phyloP scores from a whole-genome alignment of 1,139 yeast genomes.

The Pneumocystis oryctolagi region DNA sequence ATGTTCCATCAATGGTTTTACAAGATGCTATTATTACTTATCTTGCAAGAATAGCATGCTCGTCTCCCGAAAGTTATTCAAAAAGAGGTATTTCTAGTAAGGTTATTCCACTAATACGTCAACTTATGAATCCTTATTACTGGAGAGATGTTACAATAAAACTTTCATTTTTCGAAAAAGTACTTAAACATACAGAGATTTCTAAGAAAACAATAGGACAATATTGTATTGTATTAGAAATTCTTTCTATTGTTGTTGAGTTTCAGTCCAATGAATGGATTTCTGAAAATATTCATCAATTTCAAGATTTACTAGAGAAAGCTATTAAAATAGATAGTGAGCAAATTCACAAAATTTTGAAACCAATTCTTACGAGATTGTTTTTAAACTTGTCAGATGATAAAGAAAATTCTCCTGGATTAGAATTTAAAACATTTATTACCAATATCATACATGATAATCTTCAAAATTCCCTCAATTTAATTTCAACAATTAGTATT shows the following conservation, averaged over 20 bases:
- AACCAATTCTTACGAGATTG: constrained; percentile 50
- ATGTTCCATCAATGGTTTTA: constrained; percentile 29
- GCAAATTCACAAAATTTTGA: constrained; percentile 51
- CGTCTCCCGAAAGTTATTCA: constrained; percentile 70
- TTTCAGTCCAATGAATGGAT: constrained; percentile 71
- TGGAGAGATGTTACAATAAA: constrained; percentile 87
- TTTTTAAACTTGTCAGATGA: constrained; percentile 25
- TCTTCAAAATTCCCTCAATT: constrained; percentile 48
- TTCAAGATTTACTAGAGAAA: constrained; percentile 65
- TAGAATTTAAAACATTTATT: constrained; percentile 50
- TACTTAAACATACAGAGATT: constrained; percentile 63
- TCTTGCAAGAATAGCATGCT: constrained; percentile 73
- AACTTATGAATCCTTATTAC: constrained; percentile 50
- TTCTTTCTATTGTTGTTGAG: constrained; percentile 67
- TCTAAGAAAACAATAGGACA: constrained; percentile 50
- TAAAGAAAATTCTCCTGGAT: constrained; percentile 34
- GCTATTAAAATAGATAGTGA: constrained; percentile 55
- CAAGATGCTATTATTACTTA: constrained; percentile 88
- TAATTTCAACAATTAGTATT: constrained; percentile 79
- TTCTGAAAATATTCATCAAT: constrained; percentile 45
- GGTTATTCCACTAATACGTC: constrained; percentile 61
- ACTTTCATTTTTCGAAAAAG: constrained; percentile 71
- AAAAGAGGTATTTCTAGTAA: constrained; percentile 73
- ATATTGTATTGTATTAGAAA: constrained; percentile 82
- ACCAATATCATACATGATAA: constrained; percentile 68